These are phyloP conservation scores for Davidsoniella neocaledoniae DNA, from an alignment of 2,329 filamentous ascomycete species.

Conservation along the genomic window DNA sequence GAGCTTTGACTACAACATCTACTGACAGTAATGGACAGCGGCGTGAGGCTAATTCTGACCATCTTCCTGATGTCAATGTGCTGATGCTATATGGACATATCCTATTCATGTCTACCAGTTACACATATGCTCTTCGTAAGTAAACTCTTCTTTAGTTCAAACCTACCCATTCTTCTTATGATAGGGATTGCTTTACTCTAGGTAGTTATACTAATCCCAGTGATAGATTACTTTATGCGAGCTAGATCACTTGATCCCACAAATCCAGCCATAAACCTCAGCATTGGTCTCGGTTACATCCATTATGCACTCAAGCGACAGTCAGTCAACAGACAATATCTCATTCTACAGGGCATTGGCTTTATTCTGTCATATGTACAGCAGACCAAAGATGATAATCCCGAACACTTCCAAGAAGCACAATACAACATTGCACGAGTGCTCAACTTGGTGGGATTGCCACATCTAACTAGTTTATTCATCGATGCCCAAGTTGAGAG, in stretches of 20 bases:
- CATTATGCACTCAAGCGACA: conserved; percentile 82
- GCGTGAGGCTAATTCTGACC: conserved; percentile 20
- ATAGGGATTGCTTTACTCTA: not conserved
- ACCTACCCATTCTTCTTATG: conserved; percentile 2
- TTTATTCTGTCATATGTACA: conserved; percentile 54
- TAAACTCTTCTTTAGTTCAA: conserved; percentile 1
- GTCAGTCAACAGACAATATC: conserved; percentile 75
- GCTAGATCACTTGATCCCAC: conserved; percentile 56
- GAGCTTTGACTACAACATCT: conserved; percentile 22
- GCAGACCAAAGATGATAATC: conserved; percentile 23
- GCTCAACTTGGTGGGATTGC: conserved; percentile 37
- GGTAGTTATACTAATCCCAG: not conserved
- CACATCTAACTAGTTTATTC: conserved; percentile 14
- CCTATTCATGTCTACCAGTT: conserved; percentile 66
- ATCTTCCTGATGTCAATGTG: conserved; percentile 56
- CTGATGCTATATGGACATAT: conserved; percentile 85
- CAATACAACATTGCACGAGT: conserved; percentile 65
- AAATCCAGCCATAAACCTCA: conserved; percentile 66
- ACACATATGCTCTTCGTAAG: conserved; percentile 62
- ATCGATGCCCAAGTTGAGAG: not conserved
- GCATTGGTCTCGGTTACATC: conserved; percentile 68
- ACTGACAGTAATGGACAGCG: conserved; percentile 17
- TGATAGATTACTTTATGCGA: conserved; percentile 61
- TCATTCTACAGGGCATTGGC: conserved; percentile 67
- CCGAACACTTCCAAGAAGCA: conserved; percentile 42